Conservation (phyloP, 2,329 filamentous ascomycete genomes). For the Fusarium zealandicum region DNA sequence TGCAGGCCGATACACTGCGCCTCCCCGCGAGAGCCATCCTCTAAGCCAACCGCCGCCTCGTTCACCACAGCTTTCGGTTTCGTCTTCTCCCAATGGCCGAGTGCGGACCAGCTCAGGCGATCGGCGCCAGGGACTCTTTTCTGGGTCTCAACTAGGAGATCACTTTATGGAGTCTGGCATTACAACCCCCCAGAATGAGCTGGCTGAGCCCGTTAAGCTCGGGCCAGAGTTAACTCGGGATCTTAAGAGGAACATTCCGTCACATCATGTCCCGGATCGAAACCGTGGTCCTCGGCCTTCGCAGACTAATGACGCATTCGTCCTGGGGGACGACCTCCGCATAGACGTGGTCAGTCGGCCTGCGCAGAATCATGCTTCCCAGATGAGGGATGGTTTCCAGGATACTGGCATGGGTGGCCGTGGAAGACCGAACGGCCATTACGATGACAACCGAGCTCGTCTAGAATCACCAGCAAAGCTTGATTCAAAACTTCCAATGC, state of each 20-base stretch:
- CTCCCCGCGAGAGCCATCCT: conserved; percentile 40
- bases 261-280: conserved; percentile 17
- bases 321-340: conserved; percentile 48
- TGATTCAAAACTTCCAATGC: conserved; percentile 50
- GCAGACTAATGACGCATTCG: conserved; percentile 26
- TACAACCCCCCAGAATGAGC: conserved; percentile 48
- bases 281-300: conserved; percentile 20
- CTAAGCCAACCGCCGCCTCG: conserved; percentile 37
- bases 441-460: conserved; percentile 26
- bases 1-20: conserved; percentile 40
- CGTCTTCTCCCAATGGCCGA: conserved; percentile 34
- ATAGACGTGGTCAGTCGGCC: conserved; percentile 46
- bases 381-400: conserved; percentile 47
- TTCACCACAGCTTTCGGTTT: conserved; percentile 27
- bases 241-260: conserved; percentile 34
- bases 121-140: conserved; percentile 43
- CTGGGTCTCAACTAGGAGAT: conserved; percentile 50
- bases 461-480: conserved; percentile 37
- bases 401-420: conserved; percentile 30
- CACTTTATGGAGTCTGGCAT: conserved; percentile 50
- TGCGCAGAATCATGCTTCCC: conserved; percentile 36
- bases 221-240: conserved; percentile 36
- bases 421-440: conserved; percentile 24
- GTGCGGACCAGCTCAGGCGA: conserved; percentile 22
- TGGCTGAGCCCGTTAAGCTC: conserved; percentile 34